Conservation (phyloP, 768 basidiomycete species). For the Lepiota brunneoincarnata region DNA sequence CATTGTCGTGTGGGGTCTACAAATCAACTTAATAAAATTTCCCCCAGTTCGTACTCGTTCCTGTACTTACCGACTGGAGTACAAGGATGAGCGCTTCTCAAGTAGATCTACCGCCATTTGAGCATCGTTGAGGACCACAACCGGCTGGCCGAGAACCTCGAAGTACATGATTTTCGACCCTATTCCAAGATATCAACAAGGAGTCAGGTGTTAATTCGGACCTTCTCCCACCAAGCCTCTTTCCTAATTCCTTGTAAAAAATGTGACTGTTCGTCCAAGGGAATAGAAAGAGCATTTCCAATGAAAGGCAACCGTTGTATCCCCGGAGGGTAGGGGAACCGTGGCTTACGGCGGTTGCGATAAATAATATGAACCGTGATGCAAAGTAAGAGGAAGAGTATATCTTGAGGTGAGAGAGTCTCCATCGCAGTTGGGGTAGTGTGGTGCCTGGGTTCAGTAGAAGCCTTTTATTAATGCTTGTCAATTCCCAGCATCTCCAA, state of each 20-base stretch:
- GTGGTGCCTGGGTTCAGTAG: background rate
- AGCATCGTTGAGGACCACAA: conserved; percentile 37
- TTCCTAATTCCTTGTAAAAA: conserved; percentile 8
- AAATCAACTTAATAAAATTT: too few relatives aligned
- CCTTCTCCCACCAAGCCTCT: conserved; percentile 9
- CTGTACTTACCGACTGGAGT: conserved; percentile 32
- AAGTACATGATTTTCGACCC: conserved; percentile 46
- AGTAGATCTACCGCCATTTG: conserved; percentile 48
- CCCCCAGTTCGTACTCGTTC: too few relatives aligned
- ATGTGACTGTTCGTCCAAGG: conserved; percentile 3
- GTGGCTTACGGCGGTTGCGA: background rate
- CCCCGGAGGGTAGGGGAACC: conserved; percentile 3
- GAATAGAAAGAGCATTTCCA: conserved; percentile 12
- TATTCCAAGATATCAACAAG: background rate
- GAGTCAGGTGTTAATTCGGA: background rate
- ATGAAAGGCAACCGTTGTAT: conserved; percentile 9
- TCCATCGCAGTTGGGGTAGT: background rate
- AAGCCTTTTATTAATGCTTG: background rate
- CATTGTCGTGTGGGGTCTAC: conserved; percentile 4
- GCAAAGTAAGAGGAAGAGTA: background rate
- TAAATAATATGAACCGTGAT: background rate
- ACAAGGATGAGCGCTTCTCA: conserved; percentile 54
- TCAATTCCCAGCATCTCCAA: background rate
- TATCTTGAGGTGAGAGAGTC: background rate
- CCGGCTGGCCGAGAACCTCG: conserved; percentile 44